Conservation (phyloP, 352 stramenopile genomes). For the Ophiocytium majus region DNA sequence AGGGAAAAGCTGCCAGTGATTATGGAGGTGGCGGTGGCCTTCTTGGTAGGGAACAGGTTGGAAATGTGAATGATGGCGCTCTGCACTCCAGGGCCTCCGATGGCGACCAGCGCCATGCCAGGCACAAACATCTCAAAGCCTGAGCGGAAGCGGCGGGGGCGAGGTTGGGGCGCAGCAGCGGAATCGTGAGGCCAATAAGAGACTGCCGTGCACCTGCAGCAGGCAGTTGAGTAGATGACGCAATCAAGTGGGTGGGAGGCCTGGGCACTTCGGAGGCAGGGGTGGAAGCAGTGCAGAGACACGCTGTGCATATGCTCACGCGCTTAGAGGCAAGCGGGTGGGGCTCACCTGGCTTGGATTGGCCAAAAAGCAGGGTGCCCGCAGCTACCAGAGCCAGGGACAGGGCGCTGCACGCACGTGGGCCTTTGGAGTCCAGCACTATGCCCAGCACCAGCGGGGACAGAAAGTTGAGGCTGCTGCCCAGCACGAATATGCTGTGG, state of each 20-base stretch:
- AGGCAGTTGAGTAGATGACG: no score
- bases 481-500: constrained; percentile 55
- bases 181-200: neutral
- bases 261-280: no score
- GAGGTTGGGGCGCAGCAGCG: no score
- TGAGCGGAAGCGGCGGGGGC: no score
- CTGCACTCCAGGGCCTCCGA: constrained; percentile 68
- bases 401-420: constrained; percentile 48
- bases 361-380: constrained; percentile 52
- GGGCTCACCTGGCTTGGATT: neutral
- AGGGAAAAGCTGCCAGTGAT: constrained; percentile 70
- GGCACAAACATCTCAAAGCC: constrained; percentile 49
- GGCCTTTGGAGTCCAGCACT: constrained; percentile 56
- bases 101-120: constrained; percentile 67
- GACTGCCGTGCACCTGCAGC: constrained; percentile 3
- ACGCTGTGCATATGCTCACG: no score
- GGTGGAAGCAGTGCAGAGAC: no score
- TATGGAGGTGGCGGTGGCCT: constrained; percentile 68
- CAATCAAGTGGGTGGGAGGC: no score
- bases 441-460: constrained; percentile 53
- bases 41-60: constrained; percentile 69
- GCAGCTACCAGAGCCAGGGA: constrained; percentile 37
- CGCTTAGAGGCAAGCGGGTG: no score
- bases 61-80: constrained; percentile 70
- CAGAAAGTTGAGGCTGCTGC: constrained; percentile 47